Base-by-base conservation (phyloP, 2,329 filamentous ascomycete species). In the Trichoderma brevicompactum region DNA sequence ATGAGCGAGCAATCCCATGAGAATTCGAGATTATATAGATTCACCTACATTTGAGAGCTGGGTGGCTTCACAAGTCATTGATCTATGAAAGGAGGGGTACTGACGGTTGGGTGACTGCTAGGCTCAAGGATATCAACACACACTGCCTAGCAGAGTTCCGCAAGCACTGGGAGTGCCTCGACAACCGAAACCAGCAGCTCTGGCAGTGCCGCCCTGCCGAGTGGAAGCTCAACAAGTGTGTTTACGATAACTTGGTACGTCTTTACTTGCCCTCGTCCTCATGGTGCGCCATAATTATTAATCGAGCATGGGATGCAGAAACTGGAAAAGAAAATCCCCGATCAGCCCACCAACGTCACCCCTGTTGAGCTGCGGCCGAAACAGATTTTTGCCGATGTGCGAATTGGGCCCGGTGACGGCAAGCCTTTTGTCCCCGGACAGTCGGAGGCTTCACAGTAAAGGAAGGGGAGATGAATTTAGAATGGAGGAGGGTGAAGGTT, bases 151-250 rank as follows among this genome's bases (percentile, higher is more conserved):
- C 89, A 68, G 87, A 97, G 80, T 99, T 99, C 85, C 89, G 92
- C 73, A 86, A 87, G 75, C 95, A 99, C 82, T 99, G 94, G 93
- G 85, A 92, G 74, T 99, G 95, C 76, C 85, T 99, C 66, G 95
- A 99, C 76, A 90, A 96, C 82, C 94, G 96, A 83, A 99, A 99
- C 84, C 95, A 99, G 76, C 92, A 97, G 80, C 83, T 98, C 67
- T 99, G 92, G 91, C 92, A 98, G 76, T 99, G 95, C 83, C 88
- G 95, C 73, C 89, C 88, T 74, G 83, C 86, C 69, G 95, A 99
- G 84, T 89, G 92, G 87, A 89, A 89, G 76, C 83, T 99, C 74
- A 99, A 97, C 85, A 90, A 89, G 81, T 99, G 95, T 80, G 94
- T 97, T 55, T 98, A 91, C 76, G 90, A 97, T 71, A 98, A 97